Base-by-base conservation (phyloP, 371 early-diverging fungal species). In the Actinomucor elegans region DNA sequence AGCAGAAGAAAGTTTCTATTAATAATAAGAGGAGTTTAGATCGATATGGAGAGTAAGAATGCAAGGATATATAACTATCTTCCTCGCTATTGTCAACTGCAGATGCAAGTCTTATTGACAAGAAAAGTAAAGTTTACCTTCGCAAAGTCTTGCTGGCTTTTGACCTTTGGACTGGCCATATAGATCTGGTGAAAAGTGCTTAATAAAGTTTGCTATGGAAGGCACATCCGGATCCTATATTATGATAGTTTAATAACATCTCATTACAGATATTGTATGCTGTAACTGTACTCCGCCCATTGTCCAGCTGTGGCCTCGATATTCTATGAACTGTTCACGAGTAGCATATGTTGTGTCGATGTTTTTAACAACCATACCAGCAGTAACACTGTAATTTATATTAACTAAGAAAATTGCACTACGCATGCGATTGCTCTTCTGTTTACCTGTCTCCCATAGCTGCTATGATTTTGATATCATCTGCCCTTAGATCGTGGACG, bases 391-490 rank as follows among this genome's bases (percentile, higher is more conserved):
- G 45, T n/a, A n/a, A n/a, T n/a, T n/a, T n/a, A n/a, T n/a, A n/a
- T n/a, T n/a, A n/a, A n/a, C n/a, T n/a, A n/a, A n/a, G n/a, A n/a
- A n/a, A n/a, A n/a, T n/a, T n/a, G n/a, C n/a, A n/a, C n/a, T n/a
- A n/a, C n/a, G n/a, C n/a, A n/a, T n/a, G n/a, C n/a, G n/a, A 38
- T 18, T 20, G 20, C 17, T 20, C 17, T 24, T 21, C 28, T 26
- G 10, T 14, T 14, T 67, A 66, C 75, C 75, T 75, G 34, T 75
- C 75, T 2, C 67, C 67, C 28, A 66, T 20, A 5, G 59, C 62
- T 29, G 59, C 62, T 15, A 66, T 52, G 12, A 62, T 56, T 38
- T 55, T 38, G 18, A 66, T 66, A 52, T 66, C 67, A 17, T 53
- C 56, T 7, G 48, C 29, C 23, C 59, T 51, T 21, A 66, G 41